Percentiles rank a stretch among this genome's conserved stretches.
Conservation (phyloP, 805 yeast genomes). For the Wickerhamiella australiensis region DNA sequence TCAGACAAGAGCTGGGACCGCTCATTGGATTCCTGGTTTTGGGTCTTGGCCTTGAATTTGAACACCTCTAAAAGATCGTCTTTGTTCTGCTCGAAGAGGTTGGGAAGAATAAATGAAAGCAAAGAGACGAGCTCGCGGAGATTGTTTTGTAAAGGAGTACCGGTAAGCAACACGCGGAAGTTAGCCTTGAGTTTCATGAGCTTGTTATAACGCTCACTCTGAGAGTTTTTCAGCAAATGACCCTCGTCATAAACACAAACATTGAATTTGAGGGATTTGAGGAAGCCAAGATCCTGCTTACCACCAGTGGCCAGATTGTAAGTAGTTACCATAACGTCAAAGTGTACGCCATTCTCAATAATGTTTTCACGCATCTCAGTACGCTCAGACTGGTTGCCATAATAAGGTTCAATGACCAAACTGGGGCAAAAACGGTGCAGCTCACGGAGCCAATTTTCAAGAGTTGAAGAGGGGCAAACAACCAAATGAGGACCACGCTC, state of each 20-base stretch:
- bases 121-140: slow-evolving; percentile 80
- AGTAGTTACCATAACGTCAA: slow-evolving; percentile 88
- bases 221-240: slow-evolving; percentile 85
- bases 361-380: slow-evolving; percentile 68
- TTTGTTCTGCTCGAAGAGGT: slow-evolving; percentile 63
- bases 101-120: slow-evolving; percentile 81
- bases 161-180: slow-evolving; percentile 82
- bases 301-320: slow-evolving; percentile 84
- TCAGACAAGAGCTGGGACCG: slow-evolving; percentile 50
- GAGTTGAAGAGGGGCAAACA: slow-evolving; percentile 91
- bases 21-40: slow-evolving; percentile 27
- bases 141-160: slow-evolving; percentile 94
- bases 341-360: slow-evolving; percentile 39
- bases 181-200: slow-evolving; percentile 72
- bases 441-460: slow-evolving; percentile 96
- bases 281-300: slow-evolving; percentile 66
- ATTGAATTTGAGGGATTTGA: slow-evolving; percentile 64
- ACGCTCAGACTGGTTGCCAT: slow-evolving; percentile 78
- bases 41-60: slow-evolving; percentile 74
- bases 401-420: slow-evolving; percentile 77
- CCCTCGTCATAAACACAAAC: slow-evolving; percentile 95
- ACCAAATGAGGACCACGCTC: slow-evolving; percentile 74
- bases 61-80: slow-evolving; percentile 74
- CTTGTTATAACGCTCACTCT: slow-evolving; percentile 74
- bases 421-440: slow-evolving; percentile 77